Evolutionary conservation across 1,284 basidiomycete genomes (phyloP).

Genomic region (Volvariella volvacea): DNA sequence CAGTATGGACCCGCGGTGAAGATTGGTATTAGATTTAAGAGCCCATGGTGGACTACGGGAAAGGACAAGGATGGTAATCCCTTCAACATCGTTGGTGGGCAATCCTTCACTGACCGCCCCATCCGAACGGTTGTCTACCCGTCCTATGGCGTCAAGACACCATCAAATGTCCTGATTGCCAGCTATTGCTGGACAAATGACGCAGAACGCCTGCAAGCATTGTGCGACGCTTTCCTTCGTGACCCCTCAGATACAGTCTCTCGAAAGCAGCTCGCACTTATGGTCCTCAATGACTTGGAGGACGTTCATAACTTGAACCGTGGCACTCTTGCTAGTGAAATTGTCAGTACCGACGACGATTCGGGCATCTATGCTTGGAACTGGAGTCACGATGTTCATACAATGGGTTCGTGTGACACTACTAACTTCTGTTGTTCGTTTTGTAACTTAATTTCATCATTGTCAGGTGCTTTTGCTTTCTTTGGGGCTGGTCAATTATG

Average conservation of each 20-base stretch:
- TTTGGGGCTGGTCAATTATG: constrained; percentile 18
- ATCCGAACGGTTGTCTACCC: constrained; percentile 19
- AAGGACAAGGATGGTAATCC: constrained; percentile 11
- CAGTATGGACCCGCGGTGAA: constrained; percentile 18
- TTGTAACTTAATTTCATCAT: no score
- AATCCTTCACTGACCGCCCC: constrained; percentile 17
- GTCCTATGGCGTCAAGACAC: constrained; percentile 12
- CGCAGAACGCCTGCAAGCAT: constrained; percentile 12
- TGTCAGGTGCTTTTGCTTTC: constrained; percentile 18
- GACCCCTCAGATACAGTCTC: background rate
- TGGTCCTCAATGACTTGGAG: constrained; percentile 16
- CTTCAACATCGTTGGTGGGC: constrained; percentile 17
- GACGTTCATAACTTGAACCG: constrained; percentile 11
- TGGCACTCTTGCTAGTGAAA: constrained; percentile 10
- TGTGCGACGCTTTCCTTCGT: constrained; percentile 9
- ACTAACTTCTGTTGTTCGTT: constrained; percentile 20
- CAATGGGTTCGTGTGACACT: constrained; percentile 17
- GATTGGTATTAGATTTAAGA: constrained; percentile 18
- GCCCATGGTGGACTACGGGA: constrained; percentile 16
- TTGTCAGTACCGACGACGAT: background rate
- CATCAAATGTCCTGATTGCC: constrained; percentile 16
- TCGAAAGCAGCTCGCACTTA: constrained; percentile 11
- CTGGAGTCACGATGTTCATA: constrained; percentile 14
- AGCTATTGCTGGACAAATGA: constrained; percentile 20
- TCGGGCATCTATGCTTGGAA: constrained; percentile 12